Base-by-base conservation (phyloP, 2,329 filamentous ascomycete genomes). In the Zasmidium cellare region DNA sequence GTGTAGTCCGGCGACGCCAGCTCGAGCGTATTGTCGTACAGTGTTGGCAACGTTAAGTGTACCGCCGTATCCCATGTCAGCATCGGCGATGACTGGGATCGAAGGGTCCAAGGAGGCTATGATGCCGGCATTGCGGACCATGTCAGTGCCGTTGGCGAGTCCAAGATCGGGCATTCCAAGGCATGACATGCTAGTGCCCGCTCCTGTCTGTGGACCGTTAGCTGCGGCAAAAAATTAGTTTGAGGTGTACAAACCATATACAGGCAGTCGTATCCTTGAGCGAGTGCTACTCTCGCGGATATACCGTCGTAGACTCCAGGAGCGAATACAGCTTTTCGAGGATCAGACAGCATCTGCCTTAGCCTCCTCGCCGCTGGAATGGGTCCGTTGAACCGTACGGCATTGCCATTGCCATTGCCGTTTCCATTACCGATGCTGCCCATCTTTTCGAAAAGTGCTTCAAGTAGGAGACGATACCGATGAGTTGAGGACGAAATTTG, bases 61-160 rank as follows among this genome's bases (percentile, higher is more conserved):
- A 18, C 49, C 49, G 12, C 28, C 49, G 19, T 51, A 51, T 25
- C 49, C 49, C 49, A 41, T 51, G 49, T 51, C 49, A 28, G 28
- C 49, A 23, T 51, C 49, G 6, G 49, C 49, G 18, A 51, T 38
- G 24, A 51, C 25, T 20, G 49, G 49, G 25, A 51, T 18, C 5
- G 23, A 19, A 3, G 49, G 49, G 22, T 51, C 28, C 11, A 51
- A 19, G 6, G 49, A 51, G 9, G 28, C 49, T 19, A 51, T 51
- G 25, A 51, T 51, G 49, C 49, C 49, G 12, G 49, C 49, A 24
- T 51, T 51, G 25, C 49, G 49, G n/a, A 51, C 28, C 49, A 51
- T 51, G 31, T 51, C 49, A 25, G 49, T 51, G 18, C 49, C 25
- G 19, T 51, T 51, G 3, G 49, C 19, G n/a, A 51, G 23, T 6